phyloP scores from a whole-genome alignment of 1,139 yeast genomes.

The Yamadazyma epiphylla region DNA sequence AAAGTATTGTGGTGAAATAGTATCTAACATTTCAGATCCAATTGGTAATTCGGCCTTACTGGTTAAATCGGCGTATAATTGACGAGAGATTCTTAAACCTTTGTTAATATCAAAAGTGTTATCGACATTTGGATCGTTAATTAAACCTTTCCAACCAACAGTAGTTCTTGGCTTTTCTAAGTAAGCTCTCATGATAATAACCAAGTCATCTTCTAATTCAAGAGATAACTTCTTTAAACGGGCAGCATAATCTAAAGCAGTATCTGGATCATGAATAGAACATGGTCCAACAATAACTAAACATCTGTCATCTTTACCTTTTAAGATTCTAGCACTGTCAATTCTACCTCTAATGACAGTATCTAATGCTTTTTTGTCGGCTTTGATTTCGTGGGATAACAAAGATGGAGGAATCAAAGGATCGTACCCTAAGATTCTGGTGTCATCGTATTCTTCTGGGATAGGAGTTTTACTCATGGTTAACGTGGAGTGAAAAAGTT shows the following conservation, averaged over 20 bases:
- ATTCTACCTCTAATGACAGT: constrained; percentile 76
- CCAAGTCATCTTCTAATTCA: constrained; percentile 70
- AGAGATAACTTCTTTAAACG: constrained; percentile 64
- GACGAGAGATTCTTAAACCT: constrained; percentile 85
- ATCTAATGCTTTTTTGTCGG: constrained; percentile 54
- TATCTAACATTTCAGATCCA: constrained; percentile 97
- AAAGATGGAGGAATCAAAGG: constrained; percentile 89
- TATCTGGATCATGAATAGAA: constrained; percentile 87
- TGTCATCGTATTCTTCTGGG: constrained; percentile 80
- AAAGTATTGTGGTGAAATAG: constrained; percentile 95
- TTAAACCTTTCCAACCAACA: constrained; percentile 98
- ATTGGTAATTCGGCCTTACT: constrained; percentile 71
- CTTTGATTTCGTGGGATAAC: constrained; percentile 73
- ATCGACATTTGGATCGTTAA: constrained; percentile 94
- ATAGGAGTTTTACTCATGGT: constrained; percentile 47
- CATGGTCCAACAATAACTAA: constrained; percentile 92
- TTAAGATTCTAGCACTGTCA: constrained; percentile 68
- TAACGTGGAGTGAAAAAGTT: not conserved
- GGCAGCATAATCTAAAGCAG: constrained; percentile 84
- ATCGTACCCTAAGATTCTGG: constrained; percentile 85
- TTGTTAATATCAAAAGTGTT: constrained; percentile 92
- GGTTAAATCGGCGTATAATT: constrained; percentile 81
- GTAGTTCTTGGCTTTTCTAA: constrained; percentile 98
- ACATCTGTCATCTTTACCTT: constrained; percentile 74
- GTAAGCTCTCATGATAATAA: constrained; percentile 93